Conservation (phyloP, 371 early-diverging fungal genomes). For the Rhizopus arrhizus region DNA sequence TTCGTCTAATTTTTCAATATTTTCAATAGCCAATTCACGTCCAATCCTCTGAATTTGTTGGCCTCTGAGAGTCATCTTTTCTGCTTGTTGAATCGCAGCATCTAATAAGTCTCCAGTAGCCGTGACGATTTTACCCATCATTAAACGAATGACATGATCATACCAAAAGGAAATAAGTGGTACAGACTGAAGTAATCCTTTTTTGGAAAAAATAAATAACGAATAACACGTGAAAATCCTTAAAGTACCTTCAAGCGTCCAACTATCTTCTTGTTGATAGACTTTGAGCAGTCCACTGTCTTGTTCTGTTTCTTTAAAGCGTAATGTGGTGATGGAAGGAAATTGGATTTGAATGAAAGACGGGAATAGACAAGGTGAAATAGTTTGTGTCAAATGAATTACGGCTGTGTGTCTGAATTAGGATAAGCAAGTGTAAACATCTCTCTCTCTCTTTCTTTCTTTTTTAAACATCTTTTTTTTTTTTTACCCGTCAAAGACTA, state of each 20-base stretch:
- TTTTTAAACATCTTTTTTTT: constrained; percentile 19
- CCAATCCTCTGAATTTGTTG: constrained; percentile 44
- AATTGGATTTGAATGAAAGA: constrained; percentile 46
- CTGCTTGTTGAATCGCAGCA: constrained; percentile 49
- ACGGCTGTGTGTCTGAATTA: constrained; percentile 55
- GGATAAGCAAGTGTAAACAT: not conserved
- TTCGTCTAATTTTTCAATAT: constrained; percentile 49
- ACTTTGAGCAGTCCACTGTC: constrained; percentile 56
- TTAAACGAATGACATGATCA: constrained; percentile 58
- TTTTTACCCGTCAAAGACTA: constrained; percentile 58
- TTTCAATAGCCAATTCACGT: constrained; percentile 40
- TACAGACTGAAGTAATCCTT: constrained; percentile 58
- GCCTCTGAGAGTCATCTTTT: constrained; percentile 39
- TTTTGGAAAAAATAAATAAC: not conserved
- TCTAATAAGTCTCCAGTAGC: constrained; percentile 59
- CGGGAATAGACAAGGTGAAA: constrained; percentile 57
- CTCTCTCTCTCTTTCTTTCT: constrained; percentile 2
- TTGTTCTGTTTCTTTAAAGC: constrained; percentile 54
- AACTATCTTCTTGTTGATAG: constrained; percentile 63
- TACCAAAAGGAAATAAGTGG: constrained; percentile 69
- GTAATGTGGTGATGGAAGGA: constrained; percentile 59
- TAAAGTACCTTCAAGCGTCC: constrained; percentile 60
- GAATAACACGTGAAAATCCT: not conserved
- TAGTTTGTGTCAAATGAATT: constrained; percentile 54
- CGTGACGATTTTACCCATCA: constrained; percentile 55